Evolutionary conservation across 306 rosid species (phyloP), one percentile per base, ranked within the genome.

Genomic region (Crotalaria pallida): DNA sequence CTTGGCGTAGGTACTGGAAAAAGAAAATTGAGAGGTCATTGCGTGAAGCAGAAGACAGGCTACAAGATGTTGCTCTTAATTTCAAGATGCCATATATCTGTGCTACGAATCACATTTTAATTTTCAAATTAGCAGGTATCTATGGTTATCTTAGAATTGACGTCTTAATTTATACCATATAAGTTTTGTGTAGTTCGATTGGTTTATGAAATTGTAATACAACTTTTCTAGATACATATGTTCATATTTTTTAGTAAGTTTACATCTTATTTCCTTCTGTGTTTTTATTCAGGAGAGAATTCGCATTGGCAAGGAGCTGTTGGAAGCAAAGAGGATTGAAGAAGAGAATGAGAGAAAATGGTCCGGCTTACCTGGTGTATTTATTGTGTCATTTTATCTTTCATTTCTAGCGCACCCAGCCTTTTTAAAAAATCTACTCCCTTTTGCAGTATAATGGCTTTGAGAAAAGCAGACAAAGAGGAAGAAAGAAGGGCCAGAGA

Each of bases 321-420:
- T 94, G 65, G 98, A 94, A 84, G 98, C 98, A 27, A 94, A 94
- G 85, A 87, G 96, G 79, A 90, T 87, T 31, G 98, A 90, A 79
- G 97, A 90, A 74, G 91, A 90, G 0, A 94, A 94, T 75, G 98
- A 94, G 83, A 84, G 96, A 82, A 94, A 94, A 82, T 77, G 97
- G 98, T 94, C 36, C 31, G 82, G 45, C 36, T 79, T 76, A 57
- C 59, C 65, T 70, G 19, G 22, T 52, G 58, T 18, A 29, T 27
- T 53, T 69, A 11, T 36, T 72, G 29, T 86, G 45, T 47, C 69
- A 49, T 55, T 22, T 48, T 58, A n/a, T 55, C 26, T 75, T 67
- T 67, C 55, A 19, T 24, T 67, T 58, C 58, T 63, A 26, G 17
- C 48, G 62, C 48, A 48, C 51, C 21, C 23, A 31, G 81, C 79